Percentiles rank a stretch among this genome's conserved stretches.
phyloP scores from a whole-genome alignment of 345 rosid species.

The Gynandropsis gynandra region DNA sequence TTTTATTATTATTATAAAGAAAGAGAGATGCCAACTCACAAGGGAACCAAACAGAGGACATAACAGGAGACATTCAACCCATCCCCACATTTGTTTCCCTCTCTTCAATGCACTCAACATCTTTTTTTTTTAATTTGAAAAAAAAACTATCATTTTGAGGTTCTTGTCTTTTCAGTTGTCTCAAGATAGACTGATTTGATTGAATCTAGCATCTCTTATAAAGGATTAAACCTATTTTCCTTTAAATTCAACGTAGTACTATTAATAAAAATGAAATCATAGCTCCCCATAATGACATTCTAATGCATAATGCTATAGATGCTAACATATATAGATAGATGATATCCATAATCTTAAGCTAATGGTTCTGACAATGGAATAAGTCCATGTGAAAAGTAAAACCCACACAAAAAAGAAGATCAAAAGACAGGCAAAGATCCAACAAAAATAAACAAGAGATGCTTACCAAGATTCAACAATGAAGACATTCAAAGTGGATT shows the following conservation, averaged over 20 bases:
- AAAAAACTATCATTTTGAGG: neutral
- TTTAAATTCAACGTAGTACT: constrained; percentile 23
- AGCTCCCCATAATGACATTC: no score
- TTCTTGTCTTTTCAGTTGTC: constrained; percentile 2
- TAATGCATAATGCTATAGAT: no score
- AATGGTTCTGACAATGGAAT: no score
- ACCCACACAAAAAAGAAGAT: neutral
- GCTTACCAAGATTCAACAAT: constrained; percentile 37
- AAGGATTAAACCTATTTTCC: constrained; percentile 32
- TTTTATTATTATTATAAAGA: no score
- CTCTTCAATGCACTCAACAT: constrained; percentile 30
- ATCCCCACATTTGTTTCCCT: constrained; percentile 25
- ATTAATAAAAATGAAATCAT: constrained; percentile 39
- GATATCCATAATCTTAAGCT: no score
- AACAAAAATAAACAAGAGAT: no score
- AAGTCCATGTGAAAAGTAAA: neutral
- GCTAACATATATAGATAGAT: no score
- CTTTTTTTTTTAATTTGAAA: constrained; percentile 9
- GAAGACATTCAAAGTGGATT: constrained; percentile 12
- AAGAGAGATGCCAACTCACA: constrained; percentile 35
- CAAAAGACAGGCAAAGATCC: neutral
- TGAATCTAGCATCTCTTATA: constrained; percentile 26
- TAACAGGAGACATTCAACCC: constrained; percentile 61
- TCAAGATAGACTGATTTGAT: constrained; percentile 25
- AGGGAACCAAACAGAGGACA: constrained; percentile 72